A percentile compares a stretch with the other conserved stretches of the same genome.
These are phyloP conservation scores for Escovopsis sp. DNA, from an alignment of 2,329 filamentous ascomycete species.

Conservation along the genomic window DNA sequence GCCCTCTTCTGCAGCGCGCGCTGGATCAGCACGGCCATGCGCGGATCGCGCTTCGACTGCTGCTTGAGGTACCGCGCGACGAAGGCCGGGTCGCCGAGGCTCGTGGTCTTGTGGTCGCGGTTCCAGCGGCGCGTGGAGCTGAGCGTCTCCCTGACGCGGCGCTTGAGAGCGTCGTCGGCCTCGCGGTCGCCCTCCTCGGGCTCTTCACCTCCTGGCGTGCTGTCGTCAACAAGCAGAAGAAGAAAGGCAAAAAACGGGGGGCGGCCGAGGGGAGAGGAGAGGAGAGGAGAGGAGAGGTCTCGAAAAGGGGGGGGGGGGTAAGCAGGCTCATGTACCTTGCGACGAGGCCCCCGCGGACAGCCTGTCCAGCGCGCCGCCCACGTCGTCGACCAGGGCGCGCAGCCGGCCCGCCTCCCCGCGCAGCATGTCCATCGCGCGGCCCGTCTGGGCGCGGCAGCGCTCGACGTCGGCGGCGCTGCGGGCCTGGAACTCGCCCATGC, in stretches of 20 bases:
- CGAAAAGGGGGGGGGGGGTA: too few relatives aligned
- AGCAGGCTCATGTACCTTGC: too few relatives aligned
- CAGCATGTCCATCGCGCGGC: slow-evolving; percentile 7
- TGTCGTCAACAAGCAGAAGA: too few relatives aligned
- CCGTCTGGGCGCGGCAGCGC: slow-evolving; percentile 9
- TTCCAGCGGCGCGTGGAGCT: slow-evolving; percentile 25
- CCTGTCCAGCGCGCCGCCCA: slow-evolving; percentile 11
- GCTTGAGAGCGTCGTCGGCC: slow-evolving; percentile 2
- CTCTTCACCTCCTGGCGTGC: background rate
- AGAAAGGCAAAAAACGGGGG: too few relatives aligned
- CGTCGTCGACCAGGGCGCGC: slow-evolving; percentile 9
- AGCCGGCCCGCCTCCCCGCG: slow-evolving; percentile 13
- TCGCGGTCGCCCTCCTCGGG: background rate
- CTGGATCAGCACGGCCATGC: slow-evolving; percentile 20
- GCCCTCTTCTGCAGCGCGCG: slow-evolving; percentile 15
- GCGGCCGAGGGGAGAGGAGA: too few relatives aligned
- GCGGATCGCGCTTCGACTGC: slow-evolving; percentile 21
- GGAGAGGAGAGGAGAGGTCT: too few relatives aligned
- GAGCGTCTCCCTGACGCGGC: slow-evolving; percentile 21
- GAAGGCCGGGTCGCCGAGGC: slow-evolving; percentile 17
- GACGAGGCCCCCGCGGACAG: slow-evolving; percentile 10
- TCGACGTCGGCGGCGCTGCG: slow-evolving; percentile 4
- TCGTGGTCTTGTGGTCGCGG: slow-evolving; percentile 21
- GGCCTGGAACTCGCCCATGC: slow-evolving; percentile 9
- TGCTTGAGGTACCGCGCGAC: slow-evolving; percentile 19